Conservation (phyloP, 2,329 filamentous ascomycete species). For the Botrytis sinoallii region DNA sequence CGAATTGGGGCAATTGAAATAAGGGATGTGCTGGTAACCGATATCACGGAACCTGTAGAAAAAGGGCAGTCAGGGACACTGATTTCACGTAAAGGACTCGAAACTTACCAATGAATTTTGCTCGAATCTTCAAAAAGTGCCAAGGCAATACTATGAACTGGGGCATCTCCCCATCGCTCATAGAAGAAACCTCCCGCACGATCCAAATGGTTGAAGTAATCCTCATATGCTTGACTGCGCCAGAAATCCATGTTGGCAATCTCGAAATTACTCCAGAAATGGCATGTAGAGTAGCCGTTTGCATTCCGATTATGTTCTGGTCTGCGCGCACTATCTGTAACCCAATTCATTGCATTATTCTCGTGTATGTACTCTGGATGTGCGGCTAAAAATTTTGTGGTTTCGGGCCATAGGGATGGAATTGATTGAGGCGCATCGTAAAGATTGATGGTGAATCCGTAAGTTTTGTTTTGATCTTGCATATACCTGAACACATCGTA, state of each 20-base stretch:
- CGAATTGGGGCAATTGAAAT: constrained; percentile 97
- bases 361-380: constrained; percentile 77
- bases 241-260: constrained; percentile 92
- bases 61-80: constrained; percentile 11
- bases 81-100: not conserved
- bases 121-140: constrained; percentile 87
- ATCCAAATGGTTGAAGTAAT: constrained; percentile 95
- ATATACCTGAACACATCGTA: constrained; percentile 99
- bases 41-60: constrained; percentile 92
- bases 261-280: constrained; percentile 99
- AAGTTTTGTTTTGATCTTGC: constrained; percentile 97
- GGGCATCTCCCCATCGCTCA: constrained; percentile 96
- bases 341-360: constrained; percentile 84
- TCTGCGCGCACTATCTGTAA: constrained; percentile 72
- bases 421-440: constrained; percentile 90
- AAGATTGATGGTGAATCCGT: constrained; percentile 96
- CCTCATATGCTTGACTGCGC: constrained; percentile 84
- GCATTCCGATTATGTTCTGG: constrained; percentile 78
- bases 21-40: constrained; percentile 96
- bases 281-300: constrained; percentile 94
- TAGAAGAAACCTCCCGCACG: constrained; percentile 97
- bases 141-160: constrained; percentile 90
- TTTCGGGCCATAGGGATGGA: constrained; percentile 91
- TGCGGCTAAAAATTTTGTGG: constrained; percentile 80
- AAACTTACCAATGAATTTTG: constrained; percentile 83